Percentiles rank a stretch among this genome's conserved stretches.
These are phyloP conservation scores for Phytopythium ostracodes DNA, from an alignment of 352 stramenopile species.

Conservation along the genomic window DNA sequence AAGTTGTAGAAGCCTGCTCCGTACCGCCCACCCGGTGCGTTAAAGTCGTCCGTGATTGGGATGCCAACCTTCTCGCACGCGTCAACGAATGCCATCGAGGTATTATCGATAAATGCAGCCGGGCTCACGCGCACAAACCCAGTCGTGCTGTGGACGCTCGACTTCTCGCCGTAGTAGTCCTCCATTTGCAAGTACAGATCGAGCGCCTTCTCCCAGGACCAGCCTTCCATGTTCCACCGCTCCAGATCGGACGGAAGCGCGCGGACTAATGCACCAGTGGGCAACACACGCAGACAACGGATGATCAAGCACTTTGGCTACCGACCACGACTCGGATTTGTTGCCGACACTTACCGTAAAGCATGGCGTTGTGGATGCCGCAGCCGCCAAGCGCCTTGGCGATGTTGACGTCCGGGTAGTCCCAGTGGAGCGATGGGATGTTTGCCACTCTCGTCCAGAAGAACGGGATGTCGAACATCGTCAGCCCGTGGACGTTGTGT, in stretches of 20 bases:
- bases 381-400: slow-evolving; percentile 83
- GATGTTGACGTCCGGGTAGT: slow-evolving; percentile 78
- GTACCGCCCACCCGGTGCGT: slow-evolving; percentile 55
- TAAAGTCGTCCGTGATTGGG: slow-evolving; percentile 70
- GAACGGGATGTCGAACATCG: slow-evolving; percentile 80
- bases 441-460: slow-evolving; percentile 85
- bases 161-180: slow-evolving; percentile 55
- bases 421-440: slow-evolving; percentile 57
- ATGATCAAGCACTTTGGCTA: background rate
- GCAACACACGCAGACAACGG: background rate
- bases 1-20: slow-evolving; percentile 88
- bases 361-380: slow-evolving; percentile 90
- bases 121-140: slow-evolving; percentile 63
- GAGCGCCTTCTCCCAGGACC: slow-evolving; percentile 72
- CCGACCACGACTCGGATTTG: background rate
- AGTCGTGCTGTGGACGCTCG: slow-evolving; percentile 42
- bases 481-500: slow-evolving; percentile 44
- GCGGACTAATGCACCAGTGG: slow-evolving; percentile 32
- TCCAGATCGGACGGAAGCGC: slow-evolving; percentile 68
- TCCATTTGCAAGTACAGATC: slow-evolving; percentile 74
- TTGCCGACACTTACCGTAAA: slow-evolving; percentile 54
- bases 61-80: slow-evolving; percentile 55
- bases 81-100: slow-evolving; percentile 48
- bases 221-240: slow-evolving; percentile 67
- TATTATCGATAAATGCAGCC: slow-evolving; percentile 17